A percentile compares a stretch with the other conserved stretches of the same genome.
phyloP scores from a whole-genome alignment of 768 basidiomycete species.

The Amanita fuliginea region DNA sequence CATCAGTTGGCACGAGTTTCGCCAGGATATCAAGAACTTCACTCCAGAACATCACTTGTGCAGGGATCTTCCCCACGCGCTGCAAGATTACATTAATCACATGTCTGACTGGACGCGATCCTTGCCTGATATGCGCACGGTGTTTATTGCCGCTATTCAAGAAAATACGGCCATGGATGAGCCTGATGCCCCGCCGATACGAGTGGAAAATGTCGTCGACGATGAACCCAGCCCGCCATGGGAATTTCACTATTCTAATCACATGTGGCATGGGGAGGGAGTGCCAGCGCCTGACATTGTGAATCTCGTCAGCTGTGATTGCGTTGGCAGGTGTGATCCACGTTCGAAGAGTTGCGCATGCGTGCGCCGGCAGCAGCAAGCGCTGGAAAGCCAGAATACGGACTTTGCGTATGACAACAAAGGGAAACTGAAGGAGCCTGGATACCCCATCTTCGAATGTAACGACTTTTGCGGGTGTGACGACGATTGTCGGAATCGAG shows the following conservation, averaged over 20 bases:
- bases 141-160: conserved; percentile 57
- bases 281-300: conserved; percentile 56
- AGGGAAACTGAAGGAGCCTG: conserved; percentile 37
- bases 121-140: conserved; percentile 30
- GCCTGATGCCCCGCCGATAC: conserved; percentile 55
- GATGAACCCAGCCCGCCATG: conserved; percentile 62
- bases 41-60: conserved; percentile 23
- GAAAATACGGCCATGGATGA: conserved; percentile 61
- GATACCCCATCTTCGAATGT: conserved; percentile 76
- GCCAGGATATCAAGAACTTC: conserved; percentile 22
- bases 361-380: conserved; percentile 40
- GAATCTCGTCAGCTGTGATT: conserved; percentile 58
- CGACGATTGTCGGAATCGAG: conserved; percentile 68
- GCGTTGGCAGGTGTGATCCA: conserved; percentile 67
- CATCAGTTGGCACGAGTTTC: conserved; percentile 26
- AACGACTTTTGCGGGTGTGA: conserved; percentile 74
- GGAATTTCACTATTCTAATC: conserved; percentile 84
- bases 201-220: conserved; percentile 59
- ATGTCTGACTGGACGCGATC: conserved; percentile 29
- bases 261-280: conserved; percentile 60
- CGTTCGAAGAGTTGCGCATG: conserved; percentile 67
- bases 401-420: conserved; percentile 65
- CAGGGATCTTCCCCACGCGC: conserved; percentile 44
- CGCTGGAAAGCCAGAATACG: conserved; percentile 18
- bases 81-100: conserved; percentile 59